These are phyloP conservation scores for Alternaria gansuensis DNA, from an alignment of 2,329 filamentous ascomycete genomes.

Conservation along the genomic window DNA sequence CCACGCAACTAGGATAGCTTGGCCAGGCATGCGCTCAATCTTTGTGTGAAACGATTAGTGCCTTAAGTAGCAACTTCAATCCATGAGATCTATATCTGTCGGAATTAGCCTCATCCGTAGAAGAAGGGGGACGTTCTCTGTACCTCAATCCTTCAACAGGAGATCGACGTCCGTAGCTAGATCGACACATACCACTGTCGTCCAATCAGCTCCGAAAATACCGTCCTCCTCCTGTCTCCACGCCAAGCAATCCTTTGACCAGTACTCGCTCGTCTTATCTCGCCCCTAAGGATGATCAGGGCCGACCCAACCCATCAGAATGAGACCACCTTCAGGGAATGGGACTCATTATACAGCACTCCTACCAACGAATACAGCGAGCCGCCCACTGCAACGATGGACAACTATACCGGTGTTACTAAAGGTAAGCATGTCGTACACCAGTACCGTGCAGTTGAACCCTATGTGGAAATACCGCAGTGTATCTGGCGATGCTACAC, in stretches of 20 bases:
- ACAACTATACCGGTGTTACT: not conserved
- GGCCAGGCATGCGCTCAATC: not conserved
- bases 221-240: not conserved
- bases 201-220: slow-evolving; percentile 1
- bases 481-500: not conserved
- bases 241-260: not conserved
- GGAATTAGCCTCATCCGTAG: not conserved
- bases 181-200: not conserved
- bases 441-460: not conserved
- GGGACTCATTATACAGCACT: slow-evolving; percentile 3
- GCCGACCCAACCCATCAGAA: not conserved
- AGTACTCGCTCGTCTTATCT: not conserved
- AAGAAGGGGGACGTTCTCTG: not conserved
- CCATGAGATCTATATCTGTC: not conserved
- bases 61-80: not conserved
- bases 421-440: slow-evolving; percentile 4
- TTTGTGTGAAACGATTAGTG: not conserved
- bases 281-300: slow-evolving; percentile 1
- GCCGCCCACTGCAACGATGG: not conserved
- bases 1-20: not conserved
- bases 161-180: not conserved
- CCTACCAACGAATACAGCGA: slow-evolving; percentile 5
- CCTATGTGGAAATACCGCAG: not conserved
- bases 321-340: not conserved
- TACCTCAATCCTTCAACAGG: not conserved